Base-by-base conservation (phyloP, 2,329 filamentous ascomycete species). In the Sarocladiaceae sp. region DNA sequence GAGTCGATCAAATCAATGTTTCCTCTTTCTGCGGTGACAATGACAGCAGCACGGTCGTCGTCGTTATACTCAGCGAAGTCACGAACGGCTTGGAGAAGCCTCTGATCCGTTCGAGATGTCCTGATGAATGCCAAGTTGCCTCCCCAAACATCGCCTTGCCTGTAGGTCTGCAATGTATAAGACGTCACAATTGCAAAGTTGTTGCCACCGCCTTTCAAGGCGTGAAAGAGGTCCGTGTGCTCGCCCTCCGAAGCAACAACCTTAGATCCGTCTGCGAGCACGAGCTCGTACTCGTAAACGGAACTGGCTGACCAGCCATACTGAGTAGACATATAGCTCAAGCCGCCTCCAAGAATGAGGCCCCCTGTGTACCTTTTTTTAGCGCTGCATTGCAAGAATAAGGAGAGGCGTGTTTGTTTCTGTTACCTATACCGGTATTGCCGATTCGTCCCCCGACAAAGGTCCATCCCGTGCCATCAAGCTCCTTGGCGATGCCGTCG, bases 1-100 rank as follows among this genome's bases (percentile, higher is more conserved):
- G 73, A 46, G 48, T 80, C 66, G 2, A 66, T 55, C 3, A 62
- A 50, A 0, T 67, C 67, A 13, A 71, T 35, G 9, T 23, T 37
- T 5, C 46, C 45, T 15, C 49, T 63, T 52, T 77, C 68, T 2
- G 69, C 67, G 0, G 76, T 82, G 37, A 75, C 58, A 49, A 82
- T 82, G 35, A 83, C 70, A 11, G 69, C 76, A 1, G 78, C 79
- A 55, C 79, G 80, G 47, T 72, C 66, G 51, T 83, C 78, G 1
- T 67, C 61, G 53, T 78, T 76, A 57, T 81, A 65, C 51, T 73
- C 67, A 5, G 75, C 76, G 51, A 80, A 80, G 56, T 79, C 71
- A 18, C 70, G 67, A 3, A 74, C 59, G 1, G 73, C 73, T 2
- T 59, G 58, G 11, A 78, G 60, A 1, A 81, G 52, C 12, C 57